phyloP scores from a whole-genome alignment of 192 early-diverging fungal genomes.

The Spizellomyces punctatus region DNA sequence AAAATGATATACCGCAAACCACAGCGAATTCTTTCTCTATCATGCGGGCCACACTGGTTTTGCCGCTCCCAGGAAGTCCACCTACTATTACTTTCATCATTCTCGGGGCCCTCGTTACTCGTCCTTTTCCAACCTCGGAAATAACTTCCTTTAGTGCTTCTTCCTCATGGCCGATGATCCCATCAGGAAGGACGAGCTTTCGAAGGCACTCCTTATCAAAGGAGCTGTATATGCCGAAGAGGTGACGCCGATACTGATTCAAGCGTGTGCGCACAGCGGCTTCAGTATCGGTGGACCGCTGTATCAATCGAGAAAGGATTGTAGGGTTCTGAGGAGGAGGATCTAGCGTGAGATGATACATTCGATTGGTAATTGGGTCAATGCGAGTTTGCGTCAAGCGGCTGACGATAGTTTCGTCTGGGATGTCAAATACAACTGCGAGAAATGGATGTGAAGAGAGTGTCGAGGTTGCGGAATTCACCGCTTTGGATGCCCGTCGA shows the following conservation, averaged over 20 bases:
- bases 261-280: constrained; percentile 22
- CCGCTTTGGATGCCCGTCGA: not conserved
- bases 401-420: constrained; percentile 44
- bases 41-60: constrained; percentile 40
- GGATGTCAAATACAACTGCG: constrained; percentile 40
- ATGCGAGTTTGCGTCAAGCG: constrained; percentile 31
- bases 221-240: constrained; percentile 11
- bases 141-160: constrained; percentile 35
- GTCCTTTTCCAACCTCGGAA: constrained; percentile 27
- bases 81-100: constrained; percentile 41
- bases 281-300: constrained; percentile 35
- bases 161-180: constrained; percentile 34
- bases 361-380: constrained; percentile 47
- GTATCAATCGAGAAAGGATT: constrained; percentile 40
- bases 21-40: constrained; percentile 44
- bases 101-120: constrained; percentile 44
- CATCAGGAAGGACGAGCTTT: constrained; percentile 32
- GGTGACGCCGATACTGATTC: constrained; percentile 30
- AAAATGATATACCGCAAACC: constrained; percentile 44
- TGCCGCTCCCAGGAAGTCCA: constrained; percentile 53
- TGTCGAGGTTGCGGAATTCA: not conserved
- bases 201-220: constrained; percentile 18
- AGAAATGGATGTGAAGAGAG: not conserved
- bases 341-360: constrained; percentile 39
- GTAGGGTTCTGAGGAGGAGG: constrained; percentile 39